Evolutionary conservation across 345 rosid genomes (phyloP).

Genomic region (Tarenaya hassleriana): DNA sequence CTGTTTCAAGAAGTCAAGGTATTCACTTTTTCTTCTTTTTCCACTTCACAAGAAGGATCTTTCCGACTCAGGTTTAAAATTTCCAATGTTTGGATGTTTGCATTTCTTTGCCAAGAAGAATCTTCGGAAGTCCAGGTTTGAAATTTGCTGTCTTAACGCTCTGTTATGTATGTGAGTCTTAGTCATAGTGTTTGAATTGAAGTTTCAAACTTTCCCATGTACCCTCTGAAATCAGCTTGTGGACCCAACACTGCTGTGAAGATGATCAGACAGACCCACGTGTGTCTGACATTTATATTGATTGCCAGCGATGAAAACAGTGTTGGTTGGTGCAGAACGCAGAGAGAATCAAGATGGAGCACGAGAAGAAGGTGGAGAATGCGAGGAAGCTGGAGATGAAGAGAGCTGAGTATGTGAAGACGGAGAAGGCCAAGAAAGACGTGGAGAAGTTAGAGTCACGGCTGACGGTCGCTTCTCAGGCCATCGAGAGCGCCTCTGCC

Average conservation of each 20-base stretch:
- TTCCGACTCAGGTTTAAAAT: too few relatives aligned
- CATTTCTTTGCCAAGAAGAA: too few relatives aligned
- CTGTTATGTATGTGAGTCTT: too few relatives aligned
- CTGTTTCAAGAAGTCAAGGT: conserved; percentile 92
- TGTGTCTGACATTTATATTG: conserved; percentile 21
- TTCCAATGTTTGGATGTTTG: neutral
- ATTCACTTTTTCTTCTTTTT: too few relatives aligned
- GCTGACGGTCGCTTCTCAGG: conserved; percentile 75
- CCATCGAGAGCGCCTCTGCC: conserved; percentile 65
- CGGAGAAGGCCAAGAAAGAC: conserved; percentile 73
- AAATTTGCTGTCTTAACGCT: too few relatives aligned
- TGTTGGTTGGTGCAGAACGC: conserved; percentile 49
- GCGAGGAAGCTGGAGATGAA: conserved; percentile 78
- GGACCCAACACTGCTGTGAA: conserved; percentile 29
- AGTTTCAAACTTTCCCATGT: conserved; percentile 4
- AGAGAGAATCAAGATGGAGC: conserved; percentile 62
- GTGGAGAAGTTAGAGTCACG: conserved; percentile 85
- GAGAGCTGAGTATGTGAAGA: conserved; percentile 75
- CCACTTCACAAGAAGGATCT: too few relatives aligned
- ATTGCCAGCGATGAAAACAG: too few relatives aligned
- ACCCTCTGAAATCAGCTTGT: conserved; percentile 21
- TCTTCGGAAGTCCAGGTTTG: too few relatives aligned
- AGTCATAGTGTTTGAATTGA: too few relatives aligned
- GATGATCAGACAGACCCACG: conserved; percentile 30
- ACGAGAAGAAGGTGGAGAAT: conserved; percentile 70